Conservation (phyloP, 169 alveolate species). For the Cryptosporidium viatorum region DNA sequence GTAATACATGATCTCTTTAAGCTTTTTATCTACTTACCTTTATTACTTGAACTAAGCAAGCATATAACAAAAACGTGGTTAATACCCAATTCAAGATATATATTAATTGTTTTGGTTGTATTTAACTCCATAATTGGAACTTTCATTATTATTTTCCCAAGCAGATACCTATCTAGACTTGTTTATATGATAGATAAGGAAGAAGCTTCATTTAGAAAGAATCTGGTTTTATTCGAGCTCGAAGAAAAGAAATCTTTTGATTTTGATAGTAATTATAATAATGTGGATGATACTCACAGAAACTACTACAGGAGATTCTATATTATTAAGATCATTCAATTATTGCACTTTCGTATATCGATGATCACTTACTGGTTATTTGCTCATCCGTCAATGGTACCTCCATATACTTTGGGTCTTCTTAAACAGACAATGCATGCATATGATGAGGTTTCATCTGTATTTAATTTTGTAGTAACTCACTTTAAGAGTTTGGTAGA, state of each 20-base stretch:
- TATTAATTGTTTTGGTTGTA: background rate
- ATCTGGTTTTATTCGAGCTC: conserved; percentile 32
- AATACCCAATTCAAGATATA: conserved; percentile 17
- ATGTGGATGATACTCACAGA: conserved; percentile 7
- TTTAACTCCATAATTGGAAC: conserved; percentile 18
- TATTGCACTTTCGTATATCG: background rate
- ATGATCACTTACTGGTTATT: conserved; percentile 45
- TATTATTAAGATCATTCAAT: conserved; percentile 5
- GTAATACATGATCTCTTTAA: conserved; percentile 34
- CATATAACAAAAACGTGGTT: conserved; percentile 35
- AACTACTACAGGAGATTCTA: conserved; percentile 24
- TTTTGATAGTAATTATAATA: background rate
- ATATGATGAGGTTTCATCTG: conserved; percentile 38
- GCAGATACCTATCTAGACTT: conserved; percentile 24
- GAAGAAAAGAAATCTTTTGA: background rate
- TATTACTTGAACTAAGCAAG: conserved; percentile 2
- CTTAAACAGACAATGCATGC: conserved; percentile 70
- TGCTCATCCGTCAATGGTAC: conserved; percentile 37
- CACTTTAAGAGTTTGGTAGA: conserved; percentile 30
- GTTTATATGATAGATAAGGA: conserved; percentile 21
- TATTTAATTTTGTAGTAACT: conserved; percentile 7
- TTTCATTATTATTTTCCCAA: conserved; percentile 10
- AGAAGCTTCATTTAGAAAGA: conserved; percentile 60
- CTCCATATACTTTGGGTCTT: conserved; percentile 36
- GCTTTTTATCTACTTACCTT: conserved; percentile 31